These are phyloP conservation scores for Sarocladium strictum DNA, from an alignment of 2,329 filamentous ascomycete genomes.

Conservation along the genomic window DNA sequence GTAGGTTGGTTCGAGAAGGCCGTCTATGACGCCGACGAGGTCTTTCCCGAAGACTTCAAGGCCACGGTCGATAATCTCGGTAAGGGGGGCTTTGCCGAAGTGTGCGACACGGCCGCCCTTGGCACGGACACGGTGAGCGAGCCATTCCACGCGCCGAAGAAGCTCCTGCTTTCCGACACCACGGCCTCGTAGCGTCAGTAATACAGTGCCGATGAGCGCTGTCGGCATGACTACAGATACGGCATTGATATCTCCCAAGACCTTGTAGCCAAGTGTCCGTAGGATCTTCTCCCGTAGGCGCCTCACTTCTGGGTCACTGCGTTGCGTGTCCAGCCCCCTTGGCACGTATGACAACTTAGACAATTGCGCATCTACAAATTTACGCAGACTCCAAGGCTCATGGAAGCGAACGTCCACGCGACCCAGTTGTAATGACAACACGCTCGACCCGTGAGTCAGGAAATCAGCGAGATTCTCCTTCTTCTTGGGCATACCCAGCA, in stretches of 20 bases:
- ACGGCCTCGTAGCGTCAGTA: slow-evolving; percentile 83
- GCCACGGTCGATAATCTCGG: slow-evolving; percentile 79
- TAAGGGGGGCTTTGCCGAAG: slow-evolving; percentile 74
- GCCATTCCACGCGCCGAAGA: slow-evolving; percentile 82
- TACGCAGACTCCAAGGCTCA: slow-evolving; percentile 85
- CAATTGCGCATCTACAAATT: slow-evolving; percentile 75
- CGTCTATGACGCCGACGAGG: slow-evolving; percentile 73
- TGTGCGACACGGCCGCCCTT: slow-evolving; percentile 93
- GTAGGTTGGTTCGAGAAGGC: slow-evolving; percentile 83
- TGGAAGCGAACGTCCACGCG: slow-evolving; percentile 94
- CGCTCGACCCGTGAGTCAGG: slow-evolving; percentile 74
- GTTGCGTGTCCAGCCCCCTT: slow-evolving; percentile 38
- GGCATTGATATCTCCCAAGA: slow-evolving; percentile 88
- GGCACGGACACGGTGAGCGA: slow-evolving; percentile 70
- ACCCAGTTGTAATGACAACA: slow-evolving; percentile 82
- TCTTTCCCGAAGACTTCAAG: slow-evolving; percentile 88
- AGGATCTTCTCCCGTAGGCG: slow-evolving; percentile 66
- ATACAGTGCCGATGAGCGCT: slow-evolving; percentile 86
- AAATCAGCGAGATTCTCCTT: slow-evolving; percentile 92
- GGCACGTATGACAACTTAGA: slow-evolving; percentile 40
- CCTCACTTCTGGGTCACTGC: slow-evolving; percentile 41
- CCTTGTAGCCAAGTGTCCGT: slow-evolving; percentile 83
- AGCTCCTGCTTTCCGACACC: slow-evolving; percentile 86
- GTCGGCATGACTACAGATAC: slow-evolving; percentile 98
- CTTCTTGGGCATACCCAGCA: slow-evolving; percentile 89